A percentile compares a stretch with the other conserved stretches of the same genome.
phyloP scores from a whole-genome alignment of 2,329 filamentous ascomycete species.

The Thielaviopsis euricoi region DNA sequence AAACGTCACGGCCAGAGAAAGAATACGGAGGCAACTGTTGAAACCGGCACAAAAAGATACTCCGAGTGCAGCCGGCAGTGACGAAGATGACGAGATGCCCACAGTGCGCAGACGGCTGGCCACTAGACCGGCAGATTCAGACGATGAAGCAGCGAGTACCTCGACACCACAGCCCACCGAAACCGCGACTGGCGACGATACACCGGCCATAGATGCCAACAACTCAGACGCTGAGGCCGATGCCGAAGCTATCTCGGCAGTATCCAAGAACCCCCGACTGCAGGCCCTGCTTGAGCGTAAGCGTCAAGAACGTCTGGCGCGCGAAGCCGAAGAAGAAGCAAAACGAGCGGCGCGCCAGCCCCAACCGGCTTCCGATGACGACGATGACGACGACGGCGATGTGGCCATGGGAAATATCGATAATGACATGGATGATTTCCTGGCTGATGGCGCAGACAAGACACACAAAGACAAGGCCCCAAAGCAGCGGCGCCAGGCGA shows the following conservation, averaged over 20 bases:
- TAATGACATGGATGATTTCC: conserved; percentile 26
- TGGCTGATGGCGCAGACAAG: conserved; percentile 20
- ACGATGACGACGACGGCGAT: conserved; percentile 26
- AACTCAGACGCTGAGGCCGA: conserved; percentile 20
- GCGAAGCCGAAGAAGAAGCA: conserved; percentile 40
- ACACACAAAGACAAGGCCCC: conserved; percentile 44
- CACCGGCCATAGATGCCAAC: conserved; percentile 10
- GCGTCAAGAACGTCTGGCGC: conserved; percentile 50
- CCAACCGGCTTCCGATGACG: conserved; percentile 20
- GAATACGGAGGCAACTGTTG: conserved; percentile 4
- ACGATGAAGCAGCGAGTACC: conserved; percentile 13
- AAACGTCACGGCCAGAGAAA: conserved; percentile 6
- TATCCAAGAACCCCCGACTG: conserved; percentile 40
- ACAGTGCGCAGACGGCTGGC: conserved; percentile 18
- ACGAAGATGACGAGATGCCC: conserved; percentile 19
- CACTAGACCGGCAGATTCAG: conserved; percentile 23
- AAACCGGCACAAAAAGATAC: conserved; percentile 18
- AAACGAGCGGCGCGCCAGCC: conserved; percentile 22
- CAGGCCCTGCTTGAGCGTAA: conserved; percentile 59
- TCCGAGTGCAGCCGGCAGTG: conserved; percentile 18
- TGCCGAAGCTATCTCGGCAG: conserved; percentile 30
- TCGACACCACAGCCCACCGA: conserved; percentile 19
- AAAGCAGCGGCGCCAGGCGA: conserved; percentile 65
- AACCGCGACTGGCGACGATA: conserved; percentile 17
- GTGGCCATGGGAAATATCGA: conserved; percentile 23